These are phyloP conservation scores for Saturnispora saitoi DNA, from an alignment of 805 yeast species.

Conservation along the genomic window DNA sequence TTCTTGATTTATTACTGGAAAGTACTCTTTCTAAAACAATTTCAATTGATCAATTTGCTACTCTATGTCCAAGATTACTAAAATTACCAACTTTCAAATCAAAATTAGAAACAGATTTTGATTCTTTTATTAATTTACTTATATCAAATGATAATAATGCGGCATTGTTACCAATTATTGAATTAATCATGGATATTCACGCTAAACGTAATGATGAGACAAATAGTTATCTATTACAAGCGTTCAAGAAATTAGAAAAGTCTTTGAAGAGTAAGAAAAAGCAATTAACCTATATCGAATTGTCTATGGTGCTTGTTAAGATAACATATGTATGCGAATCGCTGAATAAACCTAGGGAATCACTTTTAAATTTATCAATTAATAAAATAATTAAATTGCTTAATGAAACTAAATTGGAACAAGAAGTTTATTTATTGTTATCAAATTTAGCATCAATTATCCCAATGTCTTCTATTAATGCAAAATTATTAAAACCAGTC, in stretches of 20 bases:
- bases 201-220: constrained; percentile 26
- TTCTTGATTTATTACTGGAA: constrained; percentile 18
- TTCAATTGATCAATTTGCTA: constrained; percentile 17
- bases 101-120: constrained; percentile 33
- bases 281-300: not conserved
- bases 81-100: constrained; percentile 48
- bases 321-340: not conserved
- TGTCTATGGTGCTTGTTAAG: not conserved
- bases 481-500: constrained; percentile 3
- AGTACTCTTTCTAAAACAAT: not conserved
- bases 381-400: not conserved
- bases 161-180: constrained; percentile 24
- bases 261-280: not conserved
- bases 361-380: not conserved
- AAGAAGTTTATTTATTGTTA: not conserved
- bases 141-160: not conserved
- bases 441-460: constrained; percentile 1
- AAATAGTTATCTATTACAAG: constrained; percentile 16
- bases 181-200: constrained; percentile 34
- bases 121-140: constrained; percentile 12
- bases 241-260: constrained; percentile 5
- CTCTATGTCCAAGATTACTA: constrained; percentile 29
- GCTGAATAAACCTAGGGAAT: not conserved
- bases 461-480: not conserved
- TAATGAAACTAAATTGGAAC: not conserved